Evolutionary conservation across 2,329 filamentous ascomycete genomes (phyloP).

Genomic region (Daldinia sp.): DNA sequence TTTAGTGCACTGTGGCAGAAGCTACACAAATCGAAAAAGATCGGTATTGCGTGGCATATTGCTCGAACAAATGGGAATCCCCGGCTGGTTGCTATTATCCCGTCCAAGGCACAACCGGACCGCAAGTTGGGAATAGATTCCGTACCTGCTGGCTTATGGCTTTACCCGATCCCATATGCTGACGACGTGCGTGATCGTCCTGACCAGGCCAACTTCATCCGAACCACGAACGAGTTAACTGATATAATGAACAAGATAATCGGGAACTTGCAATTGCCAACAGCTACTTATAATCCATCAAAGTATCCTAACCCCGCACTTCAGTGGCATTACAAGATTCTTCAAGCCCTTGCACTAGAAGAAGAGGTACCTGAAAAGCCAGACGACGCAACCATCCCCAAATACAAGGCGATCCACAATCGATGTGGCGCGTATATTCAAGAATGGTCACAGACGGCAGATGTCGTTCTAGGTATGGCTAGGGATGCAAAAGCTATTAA

Average conservation of each 20-base stretch:
- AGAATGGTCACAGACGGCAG: slow-evolving; percentile 77
- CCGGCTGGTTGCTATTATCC: slow-evolving; percentile 80
- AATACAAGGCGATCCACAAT: slow-evolving; percentile 88
- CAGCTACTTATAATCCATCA: slow-evolving; percentile 80
- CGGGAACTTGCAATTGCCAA: slow-evolving; percentile 88
- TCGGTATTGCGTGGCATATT: slow-evolving; percentile 90
- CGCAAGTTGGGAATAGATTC: slow-evolving; percentile 72
- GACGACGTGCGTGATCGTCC: slow-evolving; percentile 86
- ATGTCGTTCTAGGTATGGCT: slow-evolving; percentile 58
- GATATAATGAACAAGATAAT: slow-evolving; percentile 85
- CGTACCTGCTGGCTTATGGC: slow-evolving; percentile 85
- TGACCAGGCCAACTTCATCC: slow-evolving; percentile 61
- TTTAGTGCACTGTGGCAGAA: slow-evolving; percentile 93
- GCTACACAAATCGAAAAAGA: slow-evolving; percentile 78
- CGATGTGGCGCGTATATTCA: slow-evolving; percentile 80
- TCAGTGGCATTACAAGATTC: slow-evolving; percentile 96
- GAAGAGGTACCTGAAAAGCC: slow-evolving; percentile 83
- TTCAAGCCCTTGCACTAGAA: slow-evolving; percentile 89
- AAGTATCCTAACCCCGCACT: slow-evolving; percentile 92
- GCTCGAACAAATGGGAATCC: slow-evolving; percentile 82
- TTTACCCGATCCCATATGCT: slow-evolving; percentile 85
- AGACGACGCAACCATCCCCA: slow-evolving; percentile 82
- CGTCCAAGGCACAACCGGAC: slow-evolving; percentile 72
- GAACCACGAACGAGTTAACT: slow-evolving; percentile 73
- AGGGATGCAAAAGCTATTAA: slow-evolving; percentile 57